These are phyloP conservation scores for Dothistroma septosporum DNA, from an alignment of 2,329 filamentous ascomycete genomes.

Conservation along the genomic window DNA sequence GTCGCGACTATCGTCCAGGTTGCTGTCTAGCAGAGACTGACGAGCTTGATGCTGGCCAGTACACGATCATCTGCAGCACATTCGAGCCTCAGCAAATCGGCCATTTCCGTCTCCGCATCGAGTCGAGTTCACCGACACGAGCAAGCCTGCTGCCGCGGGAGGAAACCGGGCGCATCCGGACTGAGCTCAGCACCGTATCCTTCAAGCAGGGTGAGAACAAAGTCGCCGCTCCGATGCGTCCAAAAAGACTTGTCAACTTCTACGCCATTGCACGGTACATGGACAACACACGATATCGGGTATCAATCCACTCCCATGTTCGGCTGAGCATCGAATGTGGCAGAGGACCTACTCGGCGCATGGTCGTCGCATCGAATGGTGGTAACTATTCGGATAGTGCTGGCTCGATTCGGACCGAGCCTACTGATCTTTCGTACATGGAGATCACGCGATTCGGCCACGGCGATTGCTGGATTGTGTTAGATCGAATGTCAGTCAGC, in stretches of 20 bases:
- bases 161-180: slow-evolving; percentile 68
- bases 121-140: slow-evolving; percentile 55
- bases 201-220: slow-evolving; percentile 51
- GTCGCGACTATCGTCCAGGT: slow-evolving; percentile 81
- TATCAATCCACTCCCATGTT: slow-evolving; percentile 47
- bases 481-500: slow-evolving; percentile 70
- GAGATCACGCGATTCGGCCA: slow-evolving; percentile 39
- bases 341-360: slow-evolving; percentile 62
- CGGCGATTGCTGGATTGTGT: slow-evolving; percentile 70
- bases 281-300: slow-evolving; percentile 11
- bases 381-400: slow-evolving; percentile 69
- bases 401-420: slow-evolving; percentile 61
- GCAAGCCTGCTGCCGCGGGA: slow-evolving; percentile 64
- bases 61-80: slow-evolving; percentile 86
- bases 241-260: slow-evolving; percentile 46
- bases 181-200: slow-evolving; percentile 51
- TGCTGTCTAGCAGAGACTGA: slow-evolving; percentile 65
- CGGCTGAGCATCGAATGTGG: slow-evolving; percentile 70
- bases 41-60: slow-evolving; percentile 64
- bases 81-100: slow-evolving; percentile 78
- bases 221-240: slow-evolving; percentile 50
- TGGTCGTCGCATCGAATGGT: slow-evolving; percentile 63
- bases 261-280: slow-evolving; percentile 28
- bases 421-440: slow-evolving; percentile 70
- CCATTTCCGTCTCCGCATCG: slow-evolving; percentile 70